These are phyloP conservation scores for Dillenia suffruticosa DNA, from an alignment of 164 flowering plant genomes.

Conservation along the genomic window DNA sequence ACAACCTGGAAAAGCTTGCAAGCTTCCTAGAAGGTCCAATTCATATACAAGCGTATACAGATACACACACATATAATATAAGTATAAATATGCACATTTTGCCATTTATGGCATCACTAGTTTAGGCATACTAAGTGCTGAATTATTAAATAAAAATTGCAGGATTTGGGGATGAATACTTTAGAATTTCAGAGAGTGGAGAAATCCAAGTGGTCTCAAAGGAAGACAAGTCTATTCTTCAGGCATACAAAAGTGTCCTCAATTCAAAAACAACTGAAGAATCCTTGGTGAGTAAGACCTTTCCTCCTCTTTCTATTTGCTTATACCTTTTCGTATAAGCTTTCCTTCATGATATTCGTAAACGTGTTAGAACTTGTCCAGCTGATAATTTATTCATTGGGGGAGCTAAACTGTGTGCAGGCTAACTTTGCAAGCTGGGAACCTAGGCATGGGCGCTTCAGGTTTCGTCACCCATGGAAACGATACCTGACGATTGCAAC, in stretches of 20 bases:
- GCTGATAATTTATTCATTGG: not conserved
- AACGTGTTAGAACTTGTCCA: not conserved
- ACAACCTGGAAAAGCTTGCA: constrained; percentile 65
- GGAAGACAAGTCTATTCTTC: constrained; percentile 35
- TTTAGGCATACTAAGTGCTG: too few relatives aligned
- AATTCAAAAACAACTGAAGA: constrained; percentile 59
- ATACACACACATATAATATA: not conserved
- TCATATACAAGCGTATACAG: not conserved
- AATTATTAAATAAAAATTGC: constrained; percentile 2
- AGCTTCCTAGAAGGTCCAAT: constrained; percentile 61
- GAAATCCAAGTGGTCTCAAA: constrained; percentile 11
- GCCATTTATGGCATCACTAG: too few relatives aligned
- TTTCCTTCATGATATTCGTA: not conserved
- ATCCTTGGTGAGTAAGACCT: constrained; percentile 43
- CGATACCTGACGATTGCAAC: constrained; percentile 64
- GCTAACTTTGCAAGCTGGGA: constrained; percentile 89
- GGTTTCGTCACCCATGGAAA: constrained; percentile 76
- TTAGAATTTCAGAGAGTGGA: constrained; percentile 20
- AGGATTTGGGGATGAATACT: constrained; percentile 69
- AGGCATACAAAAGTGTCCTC: constrained; percentile 61
- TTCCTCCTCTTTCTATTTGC: not conserved
- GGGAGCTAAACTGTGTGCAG: constrained; percentile 25
- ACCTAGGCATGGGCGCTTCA: constrained; percentile 64
- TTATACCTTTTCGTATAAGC: constrained; percentile 1
- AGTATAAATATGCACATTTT: too few relatives aligned